Percentiles rank a stretch among this genome's conserved stretches.
phyloP scores from a whole-genome alignment of 192 early-diverging fungal species.

The Coemansia sp. region DNA sequence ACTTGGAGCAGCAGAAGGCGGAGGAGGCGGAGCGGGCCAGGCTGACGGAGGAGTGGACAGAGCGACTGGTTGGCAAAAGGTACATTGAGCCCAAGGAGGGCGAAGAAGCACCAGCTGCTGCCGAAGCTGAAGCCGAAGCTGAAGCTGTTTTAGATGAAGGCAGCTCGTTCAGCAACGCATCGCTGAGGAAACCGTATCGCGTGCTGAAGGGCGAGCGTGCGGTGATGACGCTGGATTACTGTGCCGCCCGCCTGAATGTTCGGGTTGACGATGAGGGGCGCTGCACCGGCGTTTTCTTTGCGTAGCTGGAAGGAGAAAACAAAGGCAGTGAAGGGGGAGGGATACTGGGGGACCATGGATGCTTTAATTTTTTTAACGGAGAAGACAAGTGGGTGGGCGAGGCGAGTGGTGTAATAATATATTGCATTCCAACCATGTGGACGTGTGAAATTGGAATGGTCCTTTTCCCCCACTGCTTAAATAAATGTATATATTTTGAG shows the following conservation, averaged over 20 bases:
- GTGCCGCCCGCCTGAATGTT: constrained; percentile 25
- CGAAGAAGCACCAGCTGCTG: neutral
- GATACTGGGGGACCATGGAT: no score
- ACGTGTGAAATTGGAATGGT: no score
- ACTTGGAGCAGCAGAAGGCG: neutral
- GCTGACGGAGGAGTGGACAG: constrained; percentile 15
- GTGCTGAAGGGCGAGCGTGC: constrained; percentile 17
- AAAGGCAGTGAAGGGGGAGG: neutral
- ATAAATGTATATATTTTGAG: no score
- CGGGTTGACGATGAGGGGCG: constrained; percentile 17
- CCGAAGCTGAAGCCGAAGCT: neutral
- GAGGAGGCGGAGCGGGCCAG: constrained; percentile 13
- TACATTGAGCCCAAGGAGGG: neutral
- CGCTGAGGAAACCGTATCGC: constrained; percentile 18
- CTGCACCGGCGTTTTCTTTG: constrained; percentile 12
- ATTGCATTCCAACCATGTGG: no score
- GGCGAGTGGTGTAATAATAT: no score
- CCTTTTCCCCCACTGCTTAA: no score
- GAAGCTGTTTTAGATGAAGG: neutral
- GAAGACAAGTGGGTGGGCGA: no score
- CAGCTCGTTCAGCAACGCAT: constrained; percentile 6
- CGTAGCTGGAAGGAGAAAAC: neutral
- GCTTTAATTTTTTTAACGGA: no score
- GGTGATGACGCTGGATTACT: constrained; percentile 27
- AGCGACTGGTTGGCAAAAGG: constrained; percentile 16